Evolutionary conservation across 768 basidiomycete species (phyloP).

Genomic region (Pleurotus sapidus): DNA sequence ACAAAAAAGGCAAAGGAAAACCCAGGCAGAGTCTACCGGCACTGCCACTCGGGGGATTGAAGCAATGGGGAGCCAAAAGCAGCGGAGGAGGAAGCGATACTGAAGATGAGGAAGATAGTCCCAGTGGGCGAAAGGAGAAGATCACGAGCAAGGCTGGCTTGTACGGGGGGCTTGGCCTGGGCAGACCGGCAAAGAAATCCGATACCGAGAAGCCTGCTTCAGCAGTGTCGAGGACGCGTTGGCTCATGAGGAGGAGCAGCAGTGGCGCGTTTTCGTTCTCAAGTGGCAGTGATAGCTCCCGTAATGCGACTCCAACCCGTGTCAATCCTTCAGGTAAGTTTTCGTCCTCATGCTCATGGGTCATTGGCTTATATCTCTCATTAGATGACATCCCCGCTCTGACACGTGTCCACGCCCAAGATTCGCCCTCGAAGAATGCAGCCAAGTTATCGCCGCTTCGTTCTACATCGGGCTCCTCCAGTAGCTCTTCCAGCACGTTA

Average conservation of each 20-base stretch:
- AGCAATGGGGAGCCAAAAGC: constrained; percentile 12
- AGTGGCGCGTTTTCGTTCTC: constrained; percentile 69
- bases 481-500: constrained; percentile 1
- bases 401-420: constrained; percentile 42
- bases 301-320: constrained; percentile 63
- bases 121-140: constrained; percentile 37
- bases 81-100: constrained; percentile 49
- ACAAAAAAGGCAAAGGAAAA: constrained; percentile 32
- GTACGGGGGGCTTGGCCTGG: constrained; percentile 67
- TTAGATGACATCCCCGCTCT: constrained; percentile 58
- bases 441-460: constrained; percentile 33
- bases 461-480: constrained; percentile 20
- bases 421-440: constrained; percentile 44
- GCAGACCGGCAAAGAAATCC: constrained; percentile 42
- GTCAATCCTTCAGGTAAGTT: constrained; percentile 45
- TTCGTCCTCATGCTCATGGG: constrained; percentile 2
- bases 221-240: constrained; percentile 44
- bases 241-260: constrained; percentile 75
- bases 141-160: constrained; percentile 32
- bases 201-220: constrained; percentile 23
- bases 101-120: constrained; percentile 68
- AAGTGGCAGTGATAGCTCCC: constrained; percentile 64
- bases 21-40: constrained; percentile 77
- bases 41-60: background rate
- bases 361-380: background rate